Percentiles rank a stretch among this genome's conserved stretches.
Conservation (phyloP, 352 stramenopile genomes). For the Phytopythium sindhum region DNA sequence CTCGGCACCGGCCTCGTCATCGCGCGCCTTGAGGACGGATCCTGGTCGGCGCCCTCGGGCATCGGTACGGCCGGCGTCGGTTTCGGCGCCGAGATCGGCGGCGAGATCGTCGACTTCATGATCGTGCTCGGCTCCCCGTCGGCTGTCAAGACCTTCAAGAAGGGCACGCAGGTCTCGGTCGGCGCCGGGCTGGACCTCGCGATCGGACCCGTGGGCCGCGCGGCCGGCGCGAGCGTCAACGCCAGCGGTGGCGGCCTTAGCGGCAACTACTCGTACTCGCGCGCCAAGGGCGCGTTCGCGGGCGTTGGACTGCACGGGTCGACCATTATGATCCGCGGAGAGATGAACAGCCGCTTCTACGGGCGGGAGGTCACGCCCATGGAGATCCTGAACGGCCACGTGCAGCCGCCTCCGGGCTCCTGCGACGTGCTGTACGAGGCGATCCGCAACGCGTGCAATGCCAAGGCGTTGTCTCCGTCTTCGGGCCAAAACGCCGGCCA, state of each 20-base stretch:
- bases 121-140: slow-evolving; percentile 75
- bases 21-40: slow-evolving; percentile 71
- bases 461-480: slow-evolving; percentile 8
- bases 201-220: slow-evolving; percentile 64
- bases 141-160: slow-evolving; percentile 82
- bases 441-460: slow-evolving; percentile 42
- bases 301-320: slow-evolving; percentile 78
- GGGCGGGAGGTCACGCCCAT: slow-evolving; percentile 72
- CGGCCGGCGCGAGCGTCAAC: slow-evolving; percentile 71
- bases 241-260: slow-evolving; percentile 72
- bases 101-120: slow-evolving; percentile 88
- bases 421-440: slow-evolving; percentile 74
- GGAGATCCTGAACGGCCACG: slow-evolving; percentile 79
- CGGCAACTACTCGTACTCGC: slow-evolving; percentile 86
- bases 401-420: slow-evolving; percentile 49
- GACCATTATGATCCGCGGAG: slow-evolving; percentile 77
- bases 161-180: slow-evolving; percentile 77
- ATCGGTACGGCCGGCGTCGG: slow-evolving; percentile 80
- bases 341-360: slow-evolving; percentile 87
- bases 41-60: slow-evolving; percentile 78
- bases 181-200: slow-evolving; percentile 75
- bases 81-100: slow-evolving; percentile 81
- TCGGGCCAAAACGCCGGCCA: neutral
- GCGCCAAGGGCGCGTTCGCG: slow-evolving; percentile 77
- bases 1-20: slow-evolving; percentile 82